These are phyloP conservation scores for Rhodofomes roseus DNA, from an alignment of 1,284 basidiomycete species.

Conservation along the genomic window DNA sequence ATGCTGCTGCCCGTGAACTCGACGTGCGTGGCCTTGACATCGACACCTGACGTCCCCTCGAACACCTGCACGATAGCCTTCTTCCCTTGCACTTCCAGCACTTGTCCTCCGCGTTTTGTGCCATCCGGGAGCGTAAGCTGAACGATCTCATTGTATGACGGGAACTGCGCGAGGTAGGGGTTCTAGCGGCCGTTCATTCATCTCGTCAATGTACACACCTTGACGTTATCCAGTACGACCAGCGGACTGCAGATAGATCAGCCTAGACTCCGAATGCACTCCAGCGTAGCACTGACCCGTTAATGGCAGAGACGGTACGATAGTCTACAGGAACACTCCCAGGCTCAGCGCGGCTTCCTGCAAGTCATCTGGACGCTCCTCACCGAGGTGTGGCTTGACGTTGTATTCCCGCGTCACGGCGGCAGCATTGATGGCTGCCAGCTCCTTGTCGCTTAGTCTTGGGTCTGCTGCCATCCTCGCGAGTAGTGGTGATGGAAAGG, in stretches of 20 bases:
- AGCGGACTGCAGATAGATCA: slow-evolving; percentile 63
- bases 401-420: slow-evolving; percentile 83
- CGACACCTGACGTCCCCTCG: slow-evolving; percentile 96
- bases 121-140: slow-evolving; percentile 96
- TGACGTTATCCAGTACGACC: slow-evolving; percentile 98
- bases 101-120: slow-evolving; percentile 92
- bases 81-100: slow-evolving; percentile 97
- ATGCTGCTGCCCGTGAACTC: slow-evolving; percentile 98
- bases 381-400: slow-evolving; percentile 89
- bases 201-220: slow-evolving; percentile 47
- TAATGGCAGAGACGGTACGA: slow-evolving; percentile 93
- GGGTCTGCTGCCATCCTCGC: slow-evolving; percentile 43
- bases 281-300: slow-evolving; percentile 62
- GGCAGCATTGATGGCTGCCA: slow-evolving; percentile 82
- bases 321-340: slow-evolving; percentile 61
- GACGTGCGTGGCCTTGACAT: slow-evolving; percentile 96
- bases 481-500: neutral
- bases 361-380: slow-evolving; percentile 10
- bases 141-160: slow-evolving; percentile 99
- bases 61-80: slow-evolving; percentile 99
- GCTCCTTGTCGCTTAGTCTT: slow-evolving; percentile 68
- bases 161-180: slow-evolving; percentile 58
- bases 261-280: slow-evolving; percentile 5
- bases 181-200: neutral
- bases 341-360: slow-evolving; percentile 11